Percentiles rank a stretch among this genome's conserved stretches.
Conservation (phyloP, 164 flowering plant species). For the Hamamelis virginiana region DNA sequence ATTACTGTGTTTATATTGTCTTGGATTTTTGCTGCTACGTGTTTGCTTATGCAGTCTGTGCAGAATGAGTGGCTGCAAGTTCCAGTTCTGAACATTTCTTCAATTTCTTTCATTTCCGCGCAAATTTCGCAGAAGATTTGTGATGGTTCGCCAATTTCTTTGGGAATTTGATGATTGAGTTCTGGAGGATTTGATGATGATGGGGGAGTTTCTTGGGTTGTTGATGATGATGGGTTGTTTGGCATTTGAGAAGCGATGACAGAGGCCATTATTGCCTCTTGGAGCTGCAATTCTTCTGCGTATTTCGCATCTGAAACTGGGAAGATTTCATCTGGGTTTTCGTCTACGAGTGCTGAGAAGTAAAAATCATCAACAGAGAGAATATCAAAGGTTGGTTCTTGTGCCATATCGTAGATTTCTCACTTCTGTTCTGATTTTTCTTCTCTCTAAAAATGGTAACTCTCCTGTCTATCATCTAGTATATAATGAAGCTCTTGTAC, state of each 20-base stretch:
- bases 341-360: slow-evolving; percentile 17
- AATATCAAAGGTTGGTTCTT: neutral
- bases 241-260: neutral
- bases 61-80: slow-evolving; percentile 35
- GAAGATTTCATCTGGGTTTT: neutral
- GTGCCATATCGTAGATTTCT: too few relatives aligned
- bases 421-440: too few relatives aligned
- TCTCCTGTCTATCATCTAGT: too few relatives aligned
- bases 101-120: slow-evolving; percentile 5
- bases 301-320: slow-evolving; percentile 11
- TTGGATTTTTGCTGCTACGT: slow-evolving; percentile 23
- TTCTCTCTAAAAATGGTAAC: too few relatives aligned
- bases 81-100: slow-evolving; percentile 15
- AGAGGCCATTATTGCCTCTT: slow-evolving; percentile 21
- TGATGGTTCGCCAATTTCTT: slow-evolving; percentile 1
- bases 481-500: too few relatives aligned
- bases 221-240: neutral
- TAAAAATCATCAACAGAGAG: slow-evolving; percentile 18
- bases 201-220: neutral
- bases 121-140: slow-evolving; percentile 18
- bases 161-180: too few relatives aligned
- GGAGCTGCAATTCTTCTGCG: slow-evolving; percentile 21
- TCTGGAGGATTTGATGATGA: neutral
- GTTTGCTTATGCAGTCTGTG: slow-evolving; percentile 22
- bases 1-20: slow-evolving; percentile 9